Evolutionary conservation across 495 filamentous ascomycete species (phyloP).

Genomic region (Cercophora sp.): DNA sequence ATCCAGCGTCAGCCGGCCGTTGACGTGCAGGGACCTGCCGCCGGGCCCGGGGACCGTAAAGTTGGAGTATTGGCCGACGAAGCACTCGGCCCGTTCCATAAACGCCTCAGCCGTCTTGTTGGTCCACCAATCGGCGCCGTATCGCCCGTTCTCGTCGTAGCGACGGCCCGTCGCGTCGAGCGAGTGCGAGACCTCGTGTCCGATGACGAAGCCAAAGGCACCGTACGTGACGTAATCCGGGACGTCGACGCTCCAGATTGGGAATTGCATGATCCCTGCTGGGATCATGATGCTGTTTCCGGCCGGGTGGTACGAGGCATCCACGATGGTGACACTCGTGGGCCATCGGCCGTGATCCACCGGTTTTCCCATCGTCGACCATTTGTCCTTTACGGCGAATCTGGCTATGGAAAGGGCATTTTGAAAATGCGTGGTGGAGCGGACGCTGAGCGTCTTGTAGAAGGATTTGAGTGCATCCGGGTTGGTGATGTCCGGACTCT

Average conservation of each 20-base stretch:
- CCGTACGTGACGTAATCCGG: slow-evolving; percentile 66
- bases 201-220: slow-evolving; percentile 66
- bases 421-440: slow-evolving; percentile 38
- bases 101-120: slow-evolving; percentile 59
- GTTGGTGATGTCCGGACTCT: slow-evolving; percentile 61
- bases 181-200: slow-evolving; percentile 70
- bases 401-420: slow-evolving; percentile 52
- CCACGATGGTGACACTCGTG: neutral
- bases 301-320: slow-evolving; percentile 24
- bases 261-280: slow-evolving; percentile 72
- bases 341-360: slow-evolving; percentile 59
- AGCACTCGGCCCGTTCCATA: slow-evolving; percentile 61
- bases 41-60: slow-evolving; percentile 56
- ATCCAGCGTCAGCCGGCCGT: slow-evolving; percentile 62
- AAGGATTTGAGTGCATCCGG: slow-evolving; percentile 41
- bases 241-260: slow-evolving; percentile 57
- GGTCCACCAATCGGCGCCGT: slow-evolving; percentile 63
- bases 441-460: neutral
- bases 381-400: slow-evolving; percentile 53
- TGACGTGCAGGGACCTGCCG: slow-evolving; percentile 59
- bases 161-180: slow-evolving; percentile 69
- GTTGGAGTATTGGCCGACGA: slow-evolving; percentile 64
- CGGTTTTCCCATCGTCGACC: slow-evolving; percentile 52
- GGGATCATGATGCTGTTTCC: slow-evolving; percentile 60
- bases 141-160: slow-evolving; percentile 66